Conservation (phyloP, 345 rosid genomes). For the Eucalyptus victrix region DNA sequence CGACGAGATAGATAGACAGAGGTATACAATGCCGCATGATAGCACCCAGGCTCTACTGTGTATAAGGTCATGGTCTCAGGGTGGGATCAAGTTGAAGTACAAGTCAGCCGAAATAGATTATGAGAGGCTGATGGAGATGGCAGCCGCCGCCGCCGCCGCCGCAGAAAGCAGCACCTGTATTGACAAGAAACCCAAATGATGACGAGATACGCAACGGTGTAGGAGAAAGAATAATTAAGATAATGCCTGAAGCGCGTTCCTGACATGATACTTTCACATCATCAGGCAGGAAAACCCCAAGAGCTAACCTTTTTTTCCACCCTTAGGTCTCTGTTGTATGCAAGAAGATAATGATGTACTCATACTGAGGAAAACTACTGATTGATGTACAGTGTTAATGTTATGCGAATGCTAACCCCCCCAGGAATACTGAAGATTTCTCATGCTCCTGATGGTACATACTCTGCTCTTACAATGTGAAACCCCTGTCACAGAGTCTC, state of each 20-base stretch:
- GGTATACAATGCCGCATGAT: constrained; percentile 62
- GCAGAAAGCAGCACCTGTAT: constrained; percentile 13
- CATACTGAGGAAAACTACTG: not conserved
- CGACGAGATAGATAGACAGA: constrained; percentile 61
- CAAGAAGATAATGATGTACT: not conserved
- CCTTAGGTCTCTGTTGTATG: not conserved
- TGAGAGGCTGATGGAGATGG: constrained; percentile 76
- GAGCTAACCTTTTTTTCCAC: not conserved
- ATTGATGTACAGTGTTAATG: not conserved
- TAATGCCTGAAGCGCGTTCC: not conserved
- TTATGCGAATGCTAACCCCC: not conserved
- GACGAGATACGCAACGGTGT: not conserved
- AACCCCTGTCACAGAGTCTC: no score
- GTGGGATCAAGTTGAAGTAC: constrained; percentile 63
- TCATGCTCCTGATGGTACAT: not conserved
- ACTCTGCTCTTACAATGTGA: not conserved
- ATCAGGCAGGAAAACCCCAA: not conserved
- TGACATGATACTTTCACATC: not conserved
- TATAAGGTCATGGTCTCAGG: constrained; percentile 75
- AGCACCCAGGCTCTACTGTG: constrained; percentile 64
- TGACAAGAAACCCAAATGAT: constrained; percentile 47
- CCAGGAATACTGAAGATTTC: not conserved
- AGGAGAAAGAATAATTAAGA: not conserved
- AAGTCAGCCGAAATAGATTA: constrained; percentile 70
- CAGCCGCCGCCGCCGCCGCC: constrained; percentile 31